Percentiles rank a stretch among this genome's conserved stretches.
These are phyloP conservation scores for Aphanomyces euteiches DNA, from an alignment of 352 stramenopile genomes.

Conservation along the genomic window DNA sequence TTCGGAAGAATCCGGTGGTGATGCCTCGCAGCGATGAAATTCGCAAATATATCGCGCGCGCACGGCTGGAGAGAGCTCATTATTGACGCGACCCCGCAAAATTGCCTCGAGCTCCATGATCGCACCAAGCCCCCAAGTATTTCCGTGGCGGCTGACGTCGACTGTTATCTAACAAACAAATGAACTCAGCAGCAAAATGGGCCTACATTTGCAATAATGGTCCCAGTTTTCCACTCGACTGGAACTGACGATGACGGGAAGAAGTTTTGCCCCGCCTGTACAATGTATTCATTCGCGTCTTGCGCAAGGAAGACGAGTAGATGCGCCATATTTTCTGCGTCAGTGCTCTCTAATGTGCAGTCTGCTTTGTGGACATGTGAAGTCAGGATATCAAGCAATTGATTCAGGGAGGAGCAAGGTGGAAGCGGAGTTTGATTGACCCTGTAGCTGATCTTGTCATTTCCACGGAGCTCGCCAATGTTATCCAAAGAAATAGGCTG, in stretches of 20 bases:
- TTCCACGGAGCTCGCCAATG: neutral
- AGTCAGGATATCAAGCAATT: neutral
- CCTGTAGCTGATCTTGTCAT: constrained; percentile 18
- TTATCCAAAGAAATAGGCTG: neutral
- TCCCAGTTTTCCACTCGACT: constrained; percentile 17
- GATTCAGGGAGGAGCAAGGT: neutral
- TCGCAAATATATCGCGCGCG: constrained; percentile 13
- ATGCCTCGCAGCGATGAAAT: neutral
- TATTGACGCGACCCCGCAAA: constrained; percentile 7
- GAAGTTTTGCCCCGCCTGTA: neutral
- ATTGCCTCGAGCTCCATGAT: constrained; percentile 1
- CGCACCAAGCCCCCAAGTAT: constrained; percentile 7
- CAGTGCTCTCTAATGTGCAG: neutral
- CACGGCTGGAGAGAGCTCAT: neutral
- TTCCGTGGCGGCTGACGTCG: neutral
- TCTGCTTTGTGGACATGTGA: neutral
- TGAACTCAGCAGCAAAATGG: neutral
- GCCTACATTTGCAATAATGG: constrained; percentile 13
- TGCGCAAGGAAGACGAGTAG: neutral
- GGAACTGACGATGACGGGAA: neutral
- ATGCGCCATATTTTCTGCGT: neutral
- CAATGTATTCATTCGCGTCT: neutral
- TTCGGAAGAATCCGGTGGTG: neutral
- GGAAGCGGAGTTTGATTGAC: constrained; percentile 9
- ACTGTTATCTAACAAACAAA: neutral